phyloP scores from a whole-genome alignment of 352 stramenopile species.

The Halophytophthora batemanensis region DNA sequence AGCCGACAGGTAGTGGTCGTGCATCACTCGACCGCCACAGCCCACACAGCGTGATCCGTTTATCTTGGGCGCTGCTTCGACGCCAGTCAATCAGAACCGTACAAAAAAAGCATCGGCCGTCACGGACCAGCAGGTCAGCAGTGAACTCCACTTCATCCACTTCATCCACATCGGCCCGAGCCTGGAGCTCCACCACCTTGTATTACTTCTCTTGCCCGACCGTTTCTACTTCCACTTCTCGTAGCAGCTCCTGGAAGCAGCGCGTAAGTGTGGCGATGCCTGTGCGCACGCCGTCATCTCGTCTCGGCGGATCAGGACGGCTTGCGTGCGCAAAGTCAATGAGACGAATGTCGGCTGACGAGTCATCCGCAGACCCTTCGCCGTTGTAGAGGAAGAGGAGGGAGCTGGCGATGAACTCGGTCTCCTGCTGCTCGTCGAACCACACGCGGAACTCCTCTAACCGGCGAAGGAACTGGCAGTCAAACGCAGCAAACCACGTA shows the following conservation, averaged over 20 bases:
- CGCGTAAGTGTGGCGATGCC: slow-evolving; percentile 49
- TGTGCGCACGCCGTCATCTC: slow-evolving; percentile 57
- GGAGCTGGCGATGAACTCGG: slow-evolving; percentile 93
- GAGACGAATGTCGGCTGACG: slow-evolving; percentile 57
- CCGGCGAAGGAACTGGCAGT: slow-evolving; percentile 56
- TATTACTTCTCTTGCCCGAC: slow-evolving; percentile 3
- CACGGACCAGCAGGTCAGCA: too few relatives aligned
- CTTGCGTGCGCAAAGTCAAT: slow-evolving; percentile 85
- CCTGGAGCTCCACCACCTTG: too few relatives aligned
- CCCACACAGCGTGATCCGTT: too few relatives aligned
- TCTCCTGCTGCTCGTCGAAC: slow-evolving; percentile 77
- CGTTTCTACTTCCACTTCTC: slow-evolving; percentile 8
- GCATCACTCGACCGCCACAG: too few relatives aligned
- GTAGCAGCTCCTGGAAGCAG: slow-evolving; percentile 52
- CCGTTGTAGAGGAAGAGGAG: slow-evolving; percentile 95
- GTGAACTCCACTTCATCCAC: too few relatives aligned
- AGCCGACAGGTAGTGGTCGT: too few relatives aligned
- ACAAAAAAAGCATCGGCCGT: too few relatives aligned
- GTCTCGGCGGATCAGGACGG: slow-evolving; percentile 16
- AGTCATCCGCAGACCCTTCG: slow-evolving; percentile 12
- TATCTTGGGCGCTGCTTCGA: too few relatives aligned
- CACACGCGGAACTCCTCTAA: slow-evolving; percentile 62
- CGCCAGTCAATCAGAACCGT: too few relatives aligned
- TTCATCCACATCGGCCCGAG: too few relatives aligned
- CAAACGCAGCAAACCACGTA: background rate